phyloP scores from a whole-genome alignment of 495 filamentous ascomycete genomes.

The Hyaloscypha finlandica region DNA sequence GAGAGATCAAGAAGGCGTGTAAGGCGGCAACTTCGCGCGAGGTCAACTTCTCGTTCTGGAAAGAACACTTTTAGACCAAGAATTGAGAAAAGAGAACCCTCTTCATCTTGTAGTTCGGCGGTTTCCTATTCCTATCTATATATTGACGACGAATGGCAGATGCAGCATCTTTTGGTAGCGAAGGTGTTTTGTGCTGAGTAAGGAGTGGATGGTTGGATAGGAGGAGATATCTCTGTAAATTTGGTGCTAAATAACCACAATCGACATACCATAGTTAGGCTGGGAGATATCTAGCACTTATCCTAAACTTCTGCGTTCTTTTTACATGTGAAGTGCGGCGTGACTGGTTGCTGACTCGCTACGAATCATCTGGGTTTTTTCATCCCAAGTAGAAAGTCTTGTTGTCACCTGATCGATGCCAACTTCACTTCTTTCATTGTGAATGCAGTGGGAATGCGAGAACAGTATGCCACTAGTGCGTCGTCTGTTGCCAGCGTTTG shows the following conservation, averaged over 20 bases:
- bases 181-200: background rate
- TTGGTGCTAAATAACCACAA: background rate
- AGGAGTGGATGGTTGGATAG: background rate
- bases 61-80: conserved; percentile 71
- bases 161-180: background rate
- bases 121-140: background rate
- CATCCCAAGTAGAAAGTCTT: background rate
- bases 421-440: background rate
- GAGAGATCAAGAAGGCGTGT: conserved; percentile 83
- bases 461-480: too few relatives aligned
- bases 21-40: conserved; percentile 68
- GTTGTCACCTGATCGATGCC: background rate
- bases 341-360: background rate
- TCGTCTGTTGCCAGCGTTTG: too few relatives aligned
- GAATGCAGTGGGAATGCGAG: too few relatives aligned
- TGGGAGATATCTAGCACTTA: background rate
- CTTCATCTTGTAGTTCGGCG: background rate
- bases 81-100: background rate
- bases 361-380: background rate
- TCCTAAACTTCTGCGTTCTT: background rate
- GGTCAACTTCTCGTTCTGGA: conserved; percentile 97
- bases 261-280: background rate
- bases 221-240: background rate
- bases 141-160: conserved; percentile 7
- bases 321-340: background rate